Evolutionary conservation across 2,329 filamentous ascomycete genomes (phyloP).

Genomic region (Arthrobotrys entomopaga): DNA sequence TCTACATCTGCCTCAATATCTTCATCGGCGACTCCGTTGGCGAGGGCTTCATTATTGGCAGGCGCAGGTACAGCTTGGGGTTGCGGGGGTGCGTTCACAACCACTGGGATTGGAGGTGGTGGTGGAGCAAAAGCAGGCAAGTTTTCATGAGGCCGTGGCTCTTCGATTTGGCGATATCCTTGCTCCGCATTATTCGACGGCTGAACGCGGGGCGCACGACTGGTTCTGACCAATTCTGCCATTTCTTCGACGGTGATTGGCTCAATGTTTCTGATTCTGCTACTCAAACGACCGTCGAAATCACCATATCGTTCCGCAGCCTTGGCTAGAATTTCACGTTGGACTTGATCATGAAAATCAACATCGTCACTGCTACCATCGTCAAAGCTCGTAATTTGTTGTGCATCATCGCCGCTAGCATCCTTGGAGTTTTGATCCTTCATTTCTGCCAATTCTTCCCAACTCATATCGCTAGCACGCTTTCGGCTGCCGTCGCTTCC

Average conservation of each 20-base stretch:
- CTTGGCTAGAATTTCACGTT: slow-evolving; percentile 48
- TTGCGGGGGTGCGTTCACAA: slow-evolving; percentile 31
- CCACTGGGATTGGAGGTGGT: slow-evolving; percentile 19
- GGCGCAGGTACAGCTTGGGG: slow-evolving; percentile 30
- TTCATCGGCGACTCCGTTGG: slow-evolving; percentile 55
- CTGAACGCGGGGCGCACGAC: slow-evolving; percentile 18
- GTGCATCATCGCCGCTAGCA: slow-evolving; percentile 46
- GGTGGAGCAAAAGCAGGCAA: slow-evolving; percentile 1
- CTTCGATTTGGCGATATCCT: neutral
- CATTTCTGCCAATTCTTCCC: slow-evolving; percentile 46
- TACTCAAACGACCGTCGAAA: slow-evolving; percentile 30
- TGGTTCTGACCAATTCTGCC: slow-evolving; percentile 41
- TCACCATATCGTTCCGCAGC: slow-evolving; percentile 41
- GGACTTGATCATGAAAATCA: slow-evolving; percentile 54
- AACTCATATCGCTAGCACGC: slow-evolving; percentile 52
- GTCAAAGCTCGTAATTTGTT: slow-evolving; percentile 32
- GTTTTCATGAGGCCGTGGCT: neutral
- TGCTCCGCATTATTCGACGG: neutral
- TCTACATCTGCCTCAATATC: slow-evolving; percentile 77
- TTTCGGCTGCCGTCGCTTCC: slow-evolving; percentile 49
- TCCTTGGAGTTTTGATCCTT: slow-evolving; percentile 36
- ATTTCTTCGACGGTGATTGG: slow-evolving; percentile 40
- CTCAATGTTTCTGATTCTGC: slow-evolving; percentile 40
- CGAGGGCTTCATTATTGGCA: slow-evolving; percentile 26
- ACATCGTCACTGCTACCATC: slow-evolving; percentile 50